Percentiles rank a stretch among this genome's conserved stretches.
Evolutionary conservation across 257 asterid species (phyloP).

Genomic region (Petrea volubilis): DNA sequence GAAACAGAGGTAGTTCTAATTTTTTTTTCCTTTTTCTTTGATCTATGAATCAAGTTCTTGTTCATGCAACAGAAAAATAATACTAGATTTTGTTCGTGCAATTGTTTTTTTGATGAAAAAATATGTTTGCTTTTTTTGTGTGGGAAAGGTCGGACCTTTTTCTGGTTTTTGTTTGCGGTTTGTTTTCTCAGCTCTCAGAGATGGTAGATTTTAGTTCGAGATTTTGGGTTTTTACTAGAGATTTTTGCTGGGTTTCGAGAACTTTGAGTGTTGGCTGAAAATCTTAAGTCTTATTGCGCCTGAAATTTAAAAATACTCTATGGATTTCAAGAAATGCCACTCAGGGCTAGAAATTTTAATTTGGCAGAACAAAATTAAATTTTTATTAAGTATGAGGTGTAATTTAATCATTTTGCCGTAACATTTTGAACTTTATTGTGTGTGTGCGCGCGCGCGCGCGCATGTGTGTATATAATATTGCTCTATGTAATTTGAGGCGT

Average conservation of each 20-base stretch:
- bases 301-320: not conserved
- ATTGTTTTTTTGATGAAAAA: not conserved
- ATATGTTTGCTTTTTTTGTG: not conserved
- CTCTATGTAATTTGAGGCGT: no score
- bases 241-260: conserved; percentile 3
- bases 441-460: not conserved
- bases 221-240: not conserved
- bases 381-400: no score
- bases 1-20: conserved; percentile 19
- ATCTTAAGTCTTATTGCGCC: not conserved
- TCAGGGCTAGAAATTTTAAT: no score
- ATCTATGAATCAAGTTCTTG: not conserved
- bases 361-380: no score
- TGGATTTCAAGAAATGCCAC: not conserved
- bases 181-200: not conserved
- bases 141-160: not conserved
- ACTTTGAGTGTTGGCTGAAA: not conserved
- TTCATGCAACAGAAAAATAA: not conserved
- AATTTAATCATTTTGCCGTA: no score
- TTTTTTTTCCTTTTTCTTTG: not conserved
- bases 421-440: no score
- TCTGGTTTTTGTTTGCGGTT: not conserved
- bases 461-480: no score
- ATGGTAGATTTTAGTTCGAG: not conserved
- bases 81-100: not conserved